phyloP scores from a whole-genome alignment of 1,284 basidiomycete genomes.

The Bjerkandera adusta region DNA sequence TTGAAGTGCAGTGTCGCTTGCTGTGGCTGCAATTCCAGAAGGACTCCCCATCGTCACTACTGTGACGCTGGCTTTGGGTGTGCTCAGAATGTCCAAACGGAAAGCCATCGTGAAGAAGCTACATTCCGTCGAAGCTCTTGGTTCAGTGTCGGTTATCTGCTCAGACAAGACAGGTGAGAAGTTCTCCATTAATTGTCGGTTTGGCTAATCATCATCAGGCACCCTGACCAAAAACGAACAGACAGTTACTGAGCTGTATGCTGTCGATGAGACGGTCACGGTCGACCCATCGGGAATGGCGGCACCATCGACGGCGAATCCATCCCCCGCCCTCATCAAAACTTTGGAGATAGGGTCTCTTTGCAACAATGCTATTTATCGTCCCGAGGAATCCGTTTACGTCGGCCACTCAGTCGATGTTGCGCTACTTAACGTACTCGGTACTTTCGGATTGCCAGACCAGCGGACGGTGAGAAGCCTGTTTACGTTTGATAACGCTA shows the following conservation, averaged over 20 bases:
- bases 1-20: conserved; percentile 77
- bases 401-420: conserved; percentile 95
- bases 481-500: not conserved
- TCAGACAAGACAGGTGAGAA: conserved; percentile 89
- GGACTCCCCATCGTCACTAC: conserved; percentile 97
- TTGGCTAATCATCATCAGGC: conserved; percentile 42
- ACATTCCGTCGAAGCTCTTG: conserved; percentile 92
- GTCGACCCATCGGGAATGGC: conserved; percentile 50
- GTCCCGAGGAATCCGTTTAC: conserved; percentile 71
- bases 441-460: conserved; percentile 69
- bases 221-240: conserved; percentile 96
- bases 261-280: conserved; percentile 78
- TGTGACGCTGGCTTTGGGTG: conserved; percentile 93
- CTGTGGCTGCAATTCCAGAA: conserved; percentile 96
- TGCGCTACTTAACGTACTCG: conserved; percentile 84
- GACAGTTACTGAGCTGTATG: conserved; percentile 87
- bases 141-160: conserved; percentile 94
- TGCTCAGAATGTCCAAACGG: conserved; percentile 89
- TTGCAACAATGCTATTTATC: conserved; percentile 71
- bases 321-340: conserved; percentile 58
- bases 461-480: conserved; percentile 56
- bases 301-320: conserved; percentile 25
- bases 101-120: conserved; percentile 98
- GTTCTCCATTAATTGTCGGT: conserved; percentile 11
- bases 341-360: conserved; percentile 65